Percentiles rank a stretch among this genome's conserved stretches.
Conservation (phyloP, 2,329 filamentous ascomycete species). For the Fusarium goolgardi region DNA sequence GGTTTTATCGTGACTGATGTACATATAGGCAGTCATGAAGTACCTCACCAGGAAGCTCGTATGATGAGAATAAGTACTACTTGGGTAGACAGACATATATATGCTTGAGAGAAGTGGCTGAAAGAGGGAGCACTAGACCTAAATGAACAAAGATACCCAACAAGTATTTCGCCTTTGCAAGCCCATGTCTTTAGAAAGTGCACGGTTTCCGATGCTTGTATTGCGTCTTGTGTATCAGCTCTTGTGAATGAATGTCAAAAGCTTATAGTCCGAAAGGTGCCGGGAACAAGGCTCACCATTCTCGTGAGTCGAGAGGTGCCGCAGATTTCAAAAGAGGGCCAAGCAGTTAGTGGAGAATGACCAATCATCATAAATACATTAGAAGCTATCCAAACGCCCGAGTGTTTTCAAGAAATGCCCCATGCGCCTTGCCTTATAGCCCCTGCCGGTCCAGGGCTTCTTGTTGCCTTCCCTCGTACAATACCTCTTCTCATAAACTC, state of each 20-base stretch:
- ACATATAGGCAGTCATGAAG: not conserved
- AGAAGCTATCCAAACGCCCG: not conserved
- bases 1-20: not conserved
- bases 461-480: not conserved
- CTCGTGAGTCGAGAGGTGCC: not conserved
- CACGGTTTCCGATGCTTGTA: not conserved
- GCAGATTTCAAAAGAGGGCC: not conserved
- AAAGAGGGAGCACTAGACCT: not conserved
- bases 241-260: not conserved
- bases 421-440: conserved; percentile 10
- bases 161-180: conserved; percentile 1
- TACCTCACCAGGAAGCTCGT: not conserved
- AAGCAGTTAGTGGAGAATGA: not conserved
- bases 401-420: not conserved
- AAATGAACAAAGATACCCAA: conserved; percentile 33
- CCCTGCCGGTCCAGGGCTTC: not conserved
- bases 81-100: not conserved
- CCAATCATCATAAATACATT: conserved; percentile 26
- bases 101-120: not conserved
- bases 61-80: not conserved
- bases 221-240: not conserved
- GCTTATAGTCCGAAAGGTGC: not conserved
- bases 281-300: not conserved
- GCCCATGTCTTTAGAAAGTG: not conserved
- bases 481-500: conserved; percentile 1